Percentiles rank a stretch among this genome's conserved stretches.
These are phyloP conservation scores for Colletotrichum lupini DNA, from an alignment of 2,329 filamentous ascomycete species.

Conservation along the genomic window DNA sequence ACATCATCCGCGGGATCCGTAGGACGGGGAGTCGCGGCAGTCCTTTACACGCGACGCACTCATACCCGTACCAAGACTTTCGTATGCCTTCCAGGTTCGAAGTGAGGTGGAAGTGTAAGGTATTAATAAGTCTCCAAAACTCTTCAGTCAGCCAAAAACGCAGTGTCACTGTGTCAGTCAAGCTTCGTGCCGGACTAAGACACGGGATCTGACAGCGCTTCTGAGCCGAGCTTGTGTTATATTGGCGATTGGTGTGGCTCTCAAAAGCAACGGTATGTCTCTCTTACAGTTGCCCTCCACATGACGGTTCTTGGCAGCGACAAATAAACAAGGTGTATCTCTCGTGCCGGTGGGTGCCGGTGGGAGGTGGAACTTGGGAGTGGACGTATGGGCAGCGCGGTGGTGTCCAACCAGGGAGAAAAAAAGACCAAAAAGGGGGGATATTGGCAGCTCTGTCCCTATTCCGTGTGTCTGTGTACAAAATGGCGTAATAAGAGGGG, in stretches of 20 bases:
- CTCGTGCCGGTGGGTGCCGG: not conserved
- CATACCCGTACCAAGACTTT: not conserved
- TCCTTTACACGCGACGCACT: not conserved
- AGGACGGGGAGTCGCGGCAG: not conserved
- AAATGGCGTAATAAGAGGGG: not conserved
- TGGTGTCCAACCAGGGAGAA: not conserved
- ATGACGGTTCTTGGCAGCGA: slow-evolving; percentile 10
- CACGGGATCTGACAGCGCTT: slow-evolving; percentile 7
- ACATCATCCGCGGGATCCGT: not conserved
- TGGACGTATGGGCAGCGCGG: not conserved
- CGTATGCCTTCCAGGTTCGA: not conserved
- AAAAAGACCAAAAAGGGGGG: not conserved
- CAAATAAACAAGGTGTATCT: not conserved
- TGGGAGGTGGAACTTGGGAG: not conserved
- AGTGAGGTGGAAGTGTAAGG: not conserved
- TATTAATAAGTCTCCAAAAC: not conserved
- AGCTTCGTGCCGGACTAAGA: slow-evolving; percentile 1
- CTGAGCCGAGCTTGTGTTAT: slow-evolving; percentile 1
- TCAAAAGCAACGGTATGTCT: slow-evolving; percentile 14
- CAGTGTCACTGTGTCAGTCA: not conserved
- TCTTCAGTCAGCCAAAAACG: not conserved
- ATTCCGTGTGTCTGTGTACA: not conserved
- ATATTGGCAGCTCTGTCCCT: not conserved
- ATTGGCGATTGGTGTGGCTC: not conserved
- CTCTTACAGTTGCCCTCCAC: slow-evolving; percentile 8